phyloP scores from a whole-genome alignment of 148 eudicot genomes.

The Pouteria glomerata region DNA sequence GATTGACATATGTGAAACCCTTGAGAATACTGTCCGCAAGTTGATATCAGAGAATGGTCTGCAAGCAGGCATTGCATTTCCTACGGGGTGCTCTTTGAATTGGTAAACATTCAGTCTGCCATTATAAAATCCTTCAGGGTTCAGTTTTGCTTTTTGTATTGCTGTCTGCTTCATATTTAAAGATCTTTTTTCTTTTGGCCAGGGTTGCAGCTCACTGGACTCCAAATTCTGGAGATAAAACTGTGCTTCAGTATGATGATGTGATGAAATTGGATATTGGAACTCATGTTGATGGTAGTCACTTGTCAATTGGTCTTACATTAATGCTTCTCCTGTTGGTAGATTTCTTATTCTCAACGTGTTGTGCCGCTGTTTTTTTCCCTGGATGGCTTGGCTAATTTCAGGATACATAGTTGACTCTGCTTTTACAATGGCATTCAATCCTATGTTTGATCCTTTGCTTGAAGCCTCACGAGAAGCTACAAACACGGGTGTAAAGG shows the following conservation, averaged over 20 bases:
- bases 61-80: conserved; percentile 97
- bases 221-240: conserved; percentile 92
- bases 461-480: conserved; percentile 98
- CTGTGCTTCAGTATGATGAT: conserved; percentile 92
- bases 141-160: conserved; percentile 5
- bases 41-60: conserved; percentile 90
- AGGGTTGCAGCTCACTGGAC: conserved; percentile 99
- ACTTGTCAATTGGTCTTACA: not conserved
- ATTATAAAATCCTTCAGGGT: not conserved
- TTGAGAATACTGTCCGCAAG: conserved; percentile 88
- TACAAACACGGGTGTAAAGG: conserved; percentile 93
- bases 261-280: conserved; percentile 99
- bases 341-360: not conserved
- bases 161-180: not conserved
- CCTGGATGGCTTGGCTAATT: conserved; percentile 14
- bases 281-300: conserved; percentile 92
- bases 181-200: conserved; percentile 10
- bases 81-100: conserved; percentile 98
- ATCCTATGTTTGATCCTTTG: conserved; percentile 90
- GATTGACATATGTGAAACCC: conserved; percentile 92
- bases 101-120: conserved; percentile 60
- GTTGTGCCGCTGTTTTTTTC: no score
- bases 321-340: conserved; percentile 4
- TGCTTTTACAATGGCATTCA: conserved; percentile 97
- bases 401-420: conserved; percentile 90